Base-by-base conservation (phyloP, 768 basidiomycete species). In the Mycena epipterygia region DNA sequence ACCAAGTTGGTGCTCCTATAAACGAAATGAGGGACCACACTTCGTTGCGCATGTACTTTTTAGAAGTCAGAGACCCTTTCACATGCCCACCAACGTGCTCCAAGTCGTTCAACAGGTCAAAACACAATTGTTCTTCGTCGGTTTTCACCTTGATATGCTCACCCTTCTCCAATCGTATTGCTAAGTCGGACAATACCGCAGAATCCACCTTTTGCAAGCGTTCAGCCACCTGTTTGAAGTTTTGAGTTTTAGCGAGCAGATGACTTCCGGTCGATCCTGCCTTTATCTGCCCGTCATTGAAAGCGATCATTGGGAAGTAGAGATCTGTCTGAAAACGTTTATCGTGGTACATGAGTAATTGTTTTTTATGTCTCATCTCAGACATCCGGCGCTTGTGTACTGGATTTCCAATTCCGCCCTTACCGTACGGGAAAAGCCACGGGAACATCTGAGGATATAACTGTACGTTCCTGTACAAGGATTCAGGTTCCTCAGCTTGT, bases 71-170 rank as follows among this genome's bases (percentile, higher is more conserved):
- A 6, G 77, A 81, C 2, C 77, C 78, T 67, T 49, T n/a, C n/a
- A 81, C 76, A 19, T 79, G 67, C 0, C 79, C 79, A 4, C 71
- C 77, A 8, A 86, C 76, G 63, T 78, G 74, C 52, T 86, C 82
- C 0, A 86, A 32, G 46, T 83, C 76, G 17, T 74, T 39, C 1
- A 86, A 57, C 0, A 86, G 27, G 3, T 76, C 60, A 64, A 80
- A 85, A 53, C 83, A 84, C 0, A 41, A 25, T 33, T 79, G 79
- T 65, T 86, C 84, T 7, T 46, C 77, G 3, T 80, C 76, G 3
- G 77, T 80, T 30, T 70, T 60, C 2, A 77, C 76, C 33, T 70
- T 72, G 0, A 80, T 70, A 30, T 64, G 30, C 61, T 80, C 77
- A 11, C 79, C 79, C 1, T 73, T 60, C 21, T 64, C 25, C 57